Conservation (phyloP, 768 basidiomycete genomes). For the Cystobasidium onofrii region DNA sequence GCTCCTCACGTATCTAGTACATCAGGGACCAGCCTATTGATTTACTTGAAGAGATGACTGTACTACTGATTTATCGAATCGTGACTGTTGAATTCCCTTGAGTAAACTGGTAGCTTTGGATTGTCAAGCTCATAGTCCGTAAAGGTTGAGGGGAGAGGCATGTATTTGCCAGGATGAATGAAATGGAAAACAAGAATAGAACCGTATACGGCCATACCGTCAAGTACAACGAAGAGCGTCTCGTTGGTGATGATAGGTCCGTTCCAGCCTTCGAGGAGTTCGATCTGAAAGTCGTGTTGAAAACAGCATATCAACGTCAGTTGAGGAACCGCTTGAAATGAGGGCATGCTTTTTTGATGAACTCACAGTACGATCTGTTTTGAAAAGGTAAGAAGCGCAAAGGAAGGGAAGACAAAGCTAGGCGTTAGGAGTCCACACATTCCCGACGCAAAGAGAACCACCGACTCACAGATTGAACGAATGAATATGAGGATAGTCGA, state of each 20-base stretch:
- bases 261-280: conserved; percentile 11
- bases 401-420: no score
- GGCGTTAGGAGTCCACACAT: no score
- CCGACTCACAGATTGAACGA: not conserved
- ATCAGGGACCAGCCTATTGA: no score
- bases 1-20: no score
- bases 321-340: no score
- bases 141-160: not conserved
- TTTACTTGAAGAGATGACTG: no score
- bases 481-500: conserved; percentile 4
- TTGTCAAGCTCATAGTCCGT: not conserved
- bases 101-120: not conserved
- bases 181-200: not conserved
- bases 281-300: not conserved
- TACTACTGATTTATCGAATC: no score
- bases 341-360: no score
- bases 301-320: no score
- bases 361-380: no score
- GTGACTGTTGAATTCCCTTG: not conserved
- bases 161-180: not conserved
- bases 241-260: conserved; percentile 6
- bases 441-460: not conserved
- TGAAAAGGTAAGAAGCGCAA: no score
- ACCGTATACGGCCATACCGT: not conserved
- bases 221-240: not conserved